These are phyloP conservation scores for Phytophthora pluvialis DNA, from an alignment of 352 stramenopile species.

Conservation along the genomic window DNA sequence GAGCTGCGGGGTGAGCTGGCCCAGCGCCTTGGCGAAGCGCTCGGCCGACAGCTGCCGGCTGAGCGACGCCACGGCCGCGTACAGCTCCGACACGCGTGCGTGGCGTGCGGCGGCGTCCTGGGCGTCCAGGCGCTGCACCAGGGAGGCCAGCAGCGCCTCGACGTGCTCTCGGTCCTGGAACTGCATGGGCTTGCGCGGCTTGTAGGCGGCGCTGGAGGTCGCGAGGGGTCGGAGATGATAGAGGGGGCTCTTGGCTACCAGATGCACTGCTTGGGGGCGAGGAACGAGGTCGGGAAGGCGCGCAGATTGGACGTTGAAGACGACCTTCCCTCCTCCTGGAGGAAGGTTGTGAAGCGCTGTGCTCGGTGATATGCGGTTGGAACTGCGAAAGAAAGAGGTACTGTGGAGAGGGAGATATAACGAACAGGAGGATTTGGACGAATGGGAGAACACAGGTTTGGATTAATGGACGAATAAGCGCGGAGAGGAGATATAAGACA, in stretches of 20 bases:
- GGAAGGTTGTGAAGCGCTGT: background rate
- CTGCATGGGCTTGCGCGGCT: slow-evolving; percentile 19
- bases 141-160: slow-evolving; percentile 58
- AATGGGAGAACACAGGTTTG: background rate
- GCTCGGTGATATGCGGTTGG: background rate
- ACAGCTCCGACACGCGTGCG: slow-evolving; percentile 62
- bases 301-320: background rate
- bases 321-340: slow-evolving; percentile 4
- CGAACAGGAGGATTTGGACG: slow-evolving; percentile 6
- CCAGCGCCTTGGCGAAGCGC: slow-evolving; percentile 77
- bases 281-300: background rate
- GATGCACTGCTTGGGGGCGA: background rate
- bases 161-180: slow-evolving; percentile 72
- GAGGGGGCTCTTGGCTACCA: slow-evolving; percentile 5
- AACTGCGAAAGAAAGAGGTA: slow-evolving; percentile 10
- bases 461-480: background rate
- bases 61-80: slow-evolving; percentile 66
- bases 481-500: background rate
- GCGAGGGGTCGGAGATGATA: background rate
- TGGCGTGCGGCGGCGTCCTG: slow-evolving; percentile 42
- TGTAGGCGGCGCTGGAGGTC: background rate
- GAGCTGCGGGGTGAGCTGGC: slow-evolving; percentile 78
- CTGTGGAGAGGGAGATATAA: slow-evolving; percentile 10
- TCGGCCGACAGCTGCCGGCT: slow-evolving; percentile 81
- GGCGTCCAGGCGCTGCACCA: slow-evolving; percentile 68